Percentiles rank a stretch among this genome's conserved stretches.
phyloP scores from a whole-genome alignment of 1,139 yeast species.

The Pichia sp. region DNA sequence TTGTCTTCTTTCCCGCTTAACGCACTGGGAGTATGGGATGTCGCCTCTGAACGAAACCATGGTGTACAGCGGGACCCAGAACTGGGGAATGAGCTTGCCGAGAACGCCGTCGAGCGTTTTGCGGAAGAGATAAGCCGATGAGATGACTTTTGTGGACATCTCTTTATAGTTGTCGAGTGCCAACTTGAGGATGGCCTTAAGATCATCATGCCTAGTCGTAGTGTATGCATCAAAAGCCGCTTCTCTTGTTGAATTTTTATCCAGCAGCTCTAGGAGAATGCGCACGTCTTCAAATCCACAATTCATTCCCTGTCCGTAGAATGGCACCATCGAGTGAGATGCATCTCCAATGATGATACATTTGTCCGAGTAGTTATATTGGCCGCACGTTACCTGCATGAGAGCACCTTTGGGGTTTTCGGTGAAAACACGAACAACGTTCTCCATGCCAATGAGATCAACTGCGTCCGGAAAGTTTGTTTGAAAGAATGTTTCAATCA shows the following conservation, averaged over 20 bases:
- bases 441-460: slow-evolving; percentile 58
- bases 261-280: slow-evolving; percentile 56
- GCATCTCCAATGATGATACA: slow-evolving; percentile 84
- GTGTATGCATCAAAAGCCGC: slow-evolving; percentile 60
- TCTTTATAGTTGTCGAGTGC: slow-evolving; percentile 81
- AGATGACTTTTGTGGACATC: slow-evolving; percentile 80
- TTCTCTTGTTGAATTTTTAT: slow-evolving; percentile 40
- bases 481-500: slow-evolving; percentile 47
- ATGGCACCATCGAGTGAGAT: slow-evolving; percentile 96
- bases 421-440: slow-evolving; percentile 44
- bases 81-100: slow-evolving; percentile 51
- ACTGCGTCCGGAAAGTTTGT: slow-evolving; percentile 72
- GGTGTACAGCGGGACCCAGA: slow-evolving; percentile 84
- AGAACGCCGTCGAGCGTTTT: slow-evolving; percentile 66
- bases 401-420: slow-evolving; percentile 73
- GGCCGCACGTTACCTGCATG: slow-evolving; percentile 62
- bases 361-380: slow-evolving; percentile 64
- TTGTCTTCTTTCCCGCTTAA: slow-evolving; percentile 51
- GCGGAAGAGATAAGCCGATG: slow-evolving; percentile 57
- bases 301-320: slow-evolving; percentile 96
- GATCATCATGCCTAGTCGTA: slow-evolving; percentile 54
- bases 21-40: slow-evolving; percentile 70
- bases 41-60: slow-evolving; percentile 91
- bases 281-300: slow-evolving; percentile 92
- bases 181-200: slow-evolving; percentile 69